Evolutionary conservation across 2,329 filamentous ascomycete genomes (phyloP), one percentile per base, ranked within the genome.

Genomic region (Trichoderma atroviride): DNA sequence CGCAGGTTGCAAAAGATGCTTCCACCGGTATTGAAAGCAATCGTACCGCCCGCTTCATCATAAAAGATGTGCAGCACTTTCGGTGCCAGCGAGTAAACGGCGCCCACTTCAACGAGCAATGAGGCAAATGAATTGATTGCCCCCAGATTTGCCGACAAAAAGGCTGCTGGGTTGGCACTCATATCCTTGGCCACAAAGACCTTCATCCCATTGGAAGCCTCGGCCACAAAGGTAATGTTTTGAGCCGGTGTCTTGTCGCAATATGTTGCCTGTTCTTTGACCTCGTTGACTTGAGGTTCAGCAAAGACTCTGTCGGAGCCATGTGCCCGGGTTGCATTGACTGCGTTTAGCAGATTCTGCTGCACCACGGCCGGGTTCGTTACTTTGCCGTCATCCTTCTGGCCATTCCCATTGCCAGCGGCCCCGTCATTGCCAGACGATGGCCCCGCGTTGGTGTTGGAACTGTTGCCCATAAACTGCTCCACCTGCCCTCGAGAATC

Each of bases 1-100:
- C 92, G 86, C 72, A 97, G 86, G 77, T 99, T 99, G 84, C 94
- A 97, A 82, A 98, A 99, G 35, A 99, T 87, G 75, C 91, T 93
- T 47, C 95, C 94, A 50, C 86, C 88, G 10, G 88, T 87, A 78
- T 99, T 99, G 84, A 99, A 99, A 0, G 95, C 96, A 72, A 99
- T 97, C 0, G 93, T 94, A 68, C 87, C 88, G 5, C 93, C 92
- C 3, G 83, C 80, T 52, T 91, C 88, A 74, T 97, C 94, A 75
- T 94, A 93, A 81, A 95, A 98, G 62, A 98, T 91, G 77, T 96
- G 95, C 69, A 98, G 79, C 3, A 89, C 89, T 37, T 86, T 83
- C 0, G 87, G 83, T 1, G 88, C 84, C 29, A 98, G 85, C 2
- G 87, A 85, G 78, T 97, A 98, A 13, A 96, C 86, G 43, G 83